Percentiles rank a stretch among this genome's conserved stretches.
Conservation (phyloP, 2,329 filamentous ascomycete species). For the Colletotrichum tabaci region DNA sequence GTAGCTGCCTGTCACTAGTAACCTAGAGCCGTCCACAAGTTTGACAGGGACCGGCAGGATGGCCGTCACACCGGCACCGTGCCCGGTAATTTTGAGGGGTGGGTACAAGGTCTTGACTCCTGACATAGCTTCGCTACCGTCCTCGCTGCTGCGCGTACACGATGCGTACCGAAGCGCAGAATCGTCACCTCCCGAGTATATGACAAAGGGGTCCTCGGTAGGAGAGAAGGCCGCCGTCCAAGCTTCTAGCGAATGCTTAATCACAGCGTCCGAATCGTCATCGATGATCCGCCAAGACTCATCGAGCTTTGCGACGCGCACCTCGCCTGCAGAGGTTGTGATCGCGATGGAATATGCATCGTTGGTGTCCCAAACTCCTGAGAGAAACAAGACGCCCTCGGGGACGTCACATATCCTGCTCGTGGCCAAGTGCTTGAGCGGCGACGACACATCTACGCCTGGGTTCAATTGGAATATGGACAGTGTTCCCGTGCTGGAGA, state of each 20-base stretch:
- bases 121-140: conserved; percentile 22
- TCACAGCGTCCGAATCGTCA: conserved; percentile 54
- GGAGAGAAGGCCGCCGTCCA: conserved; percentile 79
- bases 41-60: conserved; percentile 78
- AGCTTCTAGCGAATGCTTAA: conserved; percentile 74
- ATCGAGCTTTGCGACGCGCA: conserved; percentile 68
- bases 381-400: conserved; percentile 76
- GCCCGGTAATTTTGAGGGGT: conserved; percentile 54
- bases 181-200: conserved; percentile 85
- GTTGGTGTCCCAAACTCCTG: conserved; percentile 80
- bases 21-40: conserved; percentile 59
- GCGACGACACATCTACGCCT: conserved; percentile 47
- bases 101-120: conserved; percentile 40
- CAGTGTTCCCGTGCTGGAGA: conserved; percentile 82
- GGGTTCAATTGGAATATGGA: conserved; percentile 73
- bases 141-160: conserved; percentile 45
- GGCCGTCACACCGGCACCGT: conserved; percentile 88
- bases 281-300: conserved; percentile 56
- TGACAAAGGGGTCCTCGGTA: conserved; percentile 50
- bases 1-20: conserved; percentile 91
- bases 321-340: conserved; percentile 78
- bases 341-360: conserved; percentile 72
- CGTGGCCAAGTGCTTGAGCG: conserved; percentile 59
- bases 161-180: conserved; percentile 68
- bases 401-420: conserved; percentile 66